Conservation (phyloP, 768 basidiomycete genomes). For the Plicaturopsis crispa region DNA sequence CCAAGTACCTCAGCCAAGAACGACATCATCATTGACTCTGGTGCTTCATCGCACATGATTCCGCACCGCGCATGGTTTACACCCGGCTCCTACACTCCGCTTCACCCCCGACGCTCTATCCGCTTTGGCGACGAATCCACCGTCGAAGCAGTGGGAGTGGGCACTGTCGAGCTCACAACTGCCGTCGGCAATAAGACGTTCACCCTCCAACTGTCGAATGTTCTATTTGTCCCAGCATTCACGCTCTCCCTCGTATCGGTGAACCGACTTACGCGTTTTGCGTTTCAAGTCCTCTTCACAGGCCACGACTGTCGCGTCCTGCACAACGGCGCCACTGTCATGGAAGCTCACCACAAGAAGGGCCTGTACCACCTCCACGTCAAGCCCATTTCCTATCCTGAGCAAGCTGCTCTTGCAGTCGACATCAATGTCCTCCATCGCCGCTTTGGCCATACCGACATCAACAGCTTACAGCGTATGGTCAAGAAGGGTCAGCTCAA, state of each 20-base stretch:
- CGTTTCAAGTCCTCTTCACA: constrained; percentile 3
- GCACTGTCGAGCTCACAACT: constrained; percentile 3
- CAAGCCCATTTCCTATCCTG: background rate
- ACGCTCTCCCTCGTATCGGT: constrained; percentile 8
- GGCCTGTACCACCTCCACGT: constrained; percentile 8
- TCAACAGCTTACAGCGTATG: constrained; percentile 6
- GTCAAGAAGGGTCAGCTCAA: constrained; percentile 7
- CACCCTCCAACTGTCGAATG: background rate
- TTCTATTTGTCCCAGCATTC: constrained; percentile 8
- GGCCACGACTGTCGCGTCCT: constrained; percentile 1
- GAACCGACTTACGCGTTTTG: constrained; percentile 2
- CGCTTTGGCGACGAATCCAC: constrained; percentile 9
- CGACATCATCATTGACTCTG: constrained; percentile 3
- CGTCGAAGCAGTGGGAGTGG: constrained; percentile 5
- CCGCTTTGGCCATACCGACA: constrained; percentile 8
- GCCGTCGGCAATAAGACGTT: background rate
- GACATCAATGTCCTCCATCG: constrained; percentile 11
- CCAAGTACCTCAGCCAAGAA: background rate
- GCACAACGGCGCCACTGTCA: background rate
- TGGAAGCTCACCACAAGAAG: constrained; percentile 1
- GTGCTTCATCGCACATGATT: constrained; percentile 4
- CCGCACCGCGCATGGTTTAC: constrained; percentile 2
- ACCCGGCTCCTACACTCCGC: background rate
- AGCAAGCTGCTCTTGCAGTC: constrained; percentile 2
- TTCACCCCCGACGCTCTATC: constrained; percentile 5